Conservation (phyloP, 1,284 basidiomycete genomes). For the Chiua sp. region DNA sequence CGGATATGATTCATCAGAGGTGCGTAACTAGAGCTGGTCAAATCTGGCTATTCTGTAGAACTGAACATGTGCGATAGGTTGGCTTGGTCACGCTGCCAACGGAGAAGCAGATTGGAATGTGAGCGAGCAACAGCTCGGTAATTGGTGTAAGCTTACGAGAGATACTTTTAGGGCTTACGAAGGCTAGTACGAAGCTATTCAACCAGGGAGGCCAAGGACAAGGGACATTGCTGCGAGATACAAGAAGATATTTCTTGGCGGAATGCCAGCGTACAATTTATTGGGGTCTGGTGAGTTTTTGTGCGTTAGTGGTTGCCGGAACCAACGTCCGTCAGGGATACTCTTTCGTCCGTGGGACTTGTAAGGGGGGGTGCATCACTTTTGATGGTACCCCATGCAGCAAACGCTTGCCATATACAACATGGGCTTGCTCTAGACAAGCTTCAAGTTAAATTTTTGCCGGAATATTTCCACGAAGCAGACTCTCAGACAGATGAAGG, state of each 20-base stretch:
- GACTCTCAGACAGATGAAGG: constrained; percentile 17
- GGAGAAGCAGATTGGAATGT: constrained; percentile 22
- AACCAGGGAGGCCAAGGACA: constrained; percentile 3
- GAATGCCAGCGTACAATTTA: constrained; percentile 31
- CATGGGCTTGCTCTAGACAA: constrained; percentile 39
- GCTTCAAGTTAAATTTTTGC: constrained; percentile 41
- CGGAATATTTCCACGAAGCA: constrained; percentile 34
- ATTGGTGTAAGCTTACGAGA: too few species aligned
- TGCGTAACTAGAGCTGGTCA: too few species aligned
- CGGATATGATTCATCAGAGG: constrained; percentile 38
- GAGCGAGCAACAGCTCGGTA: too few species aligned
- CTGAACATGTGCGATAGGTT: constrained; percentile 23
- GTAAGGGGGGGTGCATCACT: too few species aligned
- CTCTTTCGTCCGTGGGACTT: too few species aligned
- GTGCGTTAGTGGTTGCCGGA: too few species aligned
- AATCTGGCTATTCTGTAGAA: background rate
- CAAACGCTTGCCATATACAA: constrained; percentile 30
- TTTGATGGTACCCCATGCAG: too few species aligned
- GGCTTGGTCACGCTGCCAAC: constrained; percentile 37
- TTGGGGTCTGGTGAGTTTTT: constrained; percentile 37
- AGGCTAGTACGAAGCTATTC: constrained; percentile 25
- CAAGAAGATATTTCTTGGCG: constrained; percentile 23
- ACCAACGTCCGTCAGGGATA: too few species aligned
- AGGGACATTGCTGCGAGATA: constrained; percentile 22
- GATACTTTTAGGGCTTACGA: constrained; percentile 13